phyloP scores from a whole-genome alignment of 352 stramenopile genomes.

The Phytophthora rubi region DNA sequence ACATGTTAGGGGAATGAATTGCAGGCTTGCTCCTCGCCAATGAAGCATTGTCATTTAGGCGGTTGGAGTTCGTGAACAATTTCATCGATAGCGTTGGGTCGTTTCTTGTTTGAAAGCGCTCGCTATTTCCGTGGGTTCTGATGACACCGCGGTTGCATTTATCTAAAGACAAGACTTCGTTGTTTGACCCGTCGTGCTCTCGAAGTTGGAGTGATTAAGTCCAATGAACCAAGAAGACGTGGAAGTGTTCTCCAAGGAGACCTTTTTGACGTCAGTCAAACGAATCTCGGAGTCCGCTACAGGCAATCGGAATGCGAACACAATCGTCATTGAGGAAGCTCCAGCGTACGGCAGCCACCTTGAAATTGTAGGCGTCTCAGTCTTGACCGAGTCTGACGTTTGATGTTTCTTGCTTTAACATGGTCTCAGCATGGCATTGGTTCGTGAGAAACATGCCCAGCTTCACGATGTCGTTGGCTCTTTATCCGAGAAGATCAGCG shows the following conservation, averaged over 20 bases:
- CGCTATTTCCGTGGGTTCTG: constrained; percentile 38
- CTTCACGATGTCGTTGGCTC: constrained; percentile 83
- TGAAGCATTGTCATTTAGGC: background rate
- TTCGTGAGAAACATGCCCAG: constrained; percentile 82
- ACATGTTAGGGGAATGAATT: background rate
- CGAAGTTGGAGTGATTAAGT: background rate
- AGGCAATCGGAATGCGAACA: constrained; percentile 18
- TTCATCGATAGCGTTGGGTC: constrained; percentile 8
- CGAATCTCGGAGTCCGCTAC: constrained; percentile 37
- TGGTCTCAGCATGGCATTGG: constrained; percentile 69
- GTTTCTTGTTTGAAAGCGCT: constrained; percentile 28
- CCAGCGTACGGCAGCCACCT: constrained; percentile 41
- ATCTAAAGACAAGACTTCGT: constrained; percentile 6
- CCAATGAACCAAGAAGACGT: constrained; percentile 61
- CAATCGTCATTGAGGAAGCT: constrained; percentile 47
- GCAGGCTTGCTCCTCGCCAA: background rate
- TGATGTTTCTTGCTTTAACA: background rate
- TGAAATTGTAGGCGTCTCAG: background rate
- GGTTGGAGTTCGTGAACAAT: background rate
- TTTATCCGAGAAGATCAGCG: constrained; percentile 90
- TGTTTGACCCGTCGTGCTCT: background rate
- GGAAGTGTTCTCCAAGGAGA: constrained; percentile 84
- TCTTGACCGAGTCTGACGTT: background rate
- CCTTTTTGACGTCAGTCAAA: constrained; percentile 78
- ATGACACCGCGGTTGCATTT: constrained; percentile 1